A percentile compares a stretch with the other conserved stretches of the same genome.
Evolutionary conservation across 2,329 filamentous ascomycete genomes (phyloP).

Genomic region (Bimuria novae-zelandiae): DNA sequence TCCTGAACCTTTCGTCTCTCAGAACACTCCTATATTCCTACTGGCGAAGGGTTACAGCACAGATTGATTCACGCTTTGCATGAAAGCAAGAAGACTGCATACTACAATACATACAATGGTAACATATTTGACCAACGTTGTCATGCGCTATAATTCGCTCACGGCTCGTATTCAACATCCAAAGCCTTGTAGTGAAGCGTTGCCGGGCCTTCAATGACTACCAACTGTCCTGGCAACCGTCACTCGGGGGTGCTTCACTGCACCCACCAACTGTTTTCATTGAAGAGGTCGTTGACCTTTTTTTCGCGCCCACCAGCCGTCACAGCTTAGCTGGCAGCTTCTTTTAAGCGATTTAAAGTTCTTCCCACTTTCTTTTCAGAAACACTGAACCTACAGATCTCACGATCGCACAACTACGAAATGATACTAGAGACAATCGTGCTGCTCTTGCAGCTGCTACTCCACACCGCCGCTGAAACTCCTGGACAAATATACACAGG

Average conservation of each 20-base stretch:
- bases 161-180: too few relatives aligned
- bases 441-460: constrained; percentile 8
- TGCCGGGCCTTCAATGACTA: neutral
- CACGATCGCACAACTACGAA: neutral
- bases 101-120: too few relatives aligned
- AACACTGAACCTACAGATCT: neutral
- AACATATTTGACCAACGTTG: too few relatives aligned
- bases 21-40: too few relatives aligned
- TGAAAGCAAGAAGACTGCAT: too few relatives aligned
- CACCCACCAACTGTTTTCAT: neutral
- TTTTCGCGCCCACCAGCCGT: neutral
- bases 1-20: too few relatives aligned
- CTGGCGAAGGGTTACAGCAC: too few relatives aligned
- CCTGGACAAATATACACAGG: constrained; percentile 25
- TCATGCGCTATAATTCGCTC: too few relatives aligned
- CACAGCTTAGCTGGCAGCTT: neutral
- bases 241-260: neutral
- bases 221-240: neutral
- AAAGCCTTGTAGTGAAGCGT: neutral
- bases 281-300: neutral
- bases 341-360: neutral
- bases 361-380: neutral
- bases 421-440: constrained; percentile 12
- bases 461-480: constrained; percentile 17
- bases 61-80: too few relatives aligned